A percentile compares a stretch with the other conserved stretches of the same genome.
Evolutionary conservation across 148 eudicot genomes (phyloP).

Genomic region (Rheum nobile): DNA sequence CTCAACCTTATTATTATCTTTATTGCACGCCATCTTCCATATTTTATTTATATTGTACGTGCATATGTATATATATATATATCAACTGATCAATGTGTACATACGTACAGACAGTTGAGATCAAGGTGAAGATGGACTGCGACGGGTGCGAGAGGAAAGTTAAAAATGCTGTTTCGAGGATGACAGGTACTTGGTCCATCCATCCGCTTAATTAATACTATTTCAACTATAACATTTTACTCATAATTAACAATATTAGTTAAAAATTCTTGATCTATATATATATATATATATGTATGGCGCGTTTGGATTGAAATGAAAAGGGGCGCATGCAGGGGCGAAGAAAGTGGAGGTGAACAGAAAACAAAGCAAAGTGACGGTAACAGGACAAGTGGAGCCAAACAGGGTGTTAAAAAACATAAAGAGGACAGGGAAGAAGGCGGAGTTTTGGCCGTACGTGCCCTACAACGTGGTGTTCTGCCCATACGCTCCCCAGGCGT

Average conservation of each 20-base stretch:
- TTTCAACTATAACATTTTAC: background rate
- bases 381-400: constrained; percentile 36
- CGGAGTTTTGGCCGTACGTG: constrained; percentile 52
- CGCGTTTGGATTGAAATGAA: background rate
- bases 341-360: constrained; percentile 34
- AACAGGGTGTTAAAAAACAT: constrained; percentile 35
- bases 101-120: constrained; percentile 31
- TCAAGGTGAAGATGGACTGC: constrained; percentile 50
- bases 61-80: too few species aligned
- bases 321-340: constrained; percentile 4
- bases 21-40: too few species aligned
- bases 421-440: constrained; percentile 31
- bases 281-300: too few species aligned
- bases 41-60: too few species aligned
- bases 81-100: background rate
- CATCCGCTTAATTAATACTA: too few species aligned
- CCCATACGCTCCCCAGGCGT: constrained; percentile 38
- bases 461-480: constrained; percentile 31
- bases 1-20: too few species aligned
- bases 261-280: too few species aligned
- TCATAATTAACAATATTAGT: too few species aligned
- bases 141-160: constrained; percentile 46
- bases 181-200: constrained; percentile 35
- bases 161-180: constrained; percentile 24
- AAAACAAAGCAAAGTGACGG: constrained; percentile 35